These are phyloP conservation scores for Triticum urartu DNA, from an alignment of 176 grass and related monocot genomes.

Conservation along the genomic window DNA sequence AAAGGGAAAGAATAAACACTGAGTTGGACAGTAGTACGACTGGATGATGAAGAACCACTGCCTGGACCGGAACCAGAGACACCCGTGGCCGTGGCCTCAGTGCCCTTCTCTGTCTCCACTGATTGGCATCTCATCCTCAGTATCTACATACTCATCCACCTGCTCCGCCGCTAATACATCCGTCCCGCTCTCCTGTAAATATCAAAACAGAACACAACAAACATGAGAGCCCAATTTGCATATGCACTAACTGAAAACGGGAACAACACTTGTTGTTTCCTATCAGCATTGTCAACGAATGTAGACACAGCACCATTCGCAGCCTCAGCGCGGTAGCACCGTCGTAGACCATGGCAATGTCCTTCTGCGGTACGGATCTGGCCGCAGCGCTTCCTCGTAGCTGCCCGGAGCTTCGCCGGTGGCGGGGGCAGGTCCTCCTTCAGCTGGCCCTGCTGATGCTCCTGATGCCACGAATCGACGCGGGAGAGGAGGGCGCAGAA, in stretches of 20 bases:
- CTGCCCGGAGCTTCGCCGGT: background rate
- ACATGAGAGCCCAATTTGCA: background rate
- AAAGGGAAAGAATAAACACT: background rate
- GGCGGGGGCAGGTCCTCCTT: background rate
- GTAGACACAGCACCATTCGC: slow-evolving; percentile 13
- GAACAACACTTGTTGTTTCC: background rate
- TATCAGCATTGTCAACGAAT: no score
- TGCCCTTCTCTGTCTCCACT: slow-evolving; percentile 72
- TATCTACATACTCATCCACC: slow-evolving; percentile 82
- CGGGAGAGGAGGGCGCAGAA: slow-evolving; percentile 53
- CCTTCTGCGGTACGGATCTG: slow-evolving; percentile 45
- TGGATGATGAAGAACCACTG: slow-evolving; percentile 67
- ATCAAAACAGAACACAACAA: background rate
- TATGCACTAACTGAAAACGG: background rate
- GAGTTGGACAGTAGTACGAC: slow-evolving; percentile 40
- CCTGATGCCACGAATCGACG: slow-evolving; percentile 55
- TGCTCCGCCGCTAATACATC: background rate
- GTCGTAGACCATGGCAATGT: slow-evolving; percentile 1
- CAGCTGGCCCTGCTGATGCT: background rate
- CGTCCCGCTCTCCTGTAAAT: slow-evolving; percentile 29
- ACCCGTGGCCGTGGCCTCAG: slow-evolving; percentile 23
- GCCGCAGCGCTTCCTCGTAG: slow-evolving; percentile 59
- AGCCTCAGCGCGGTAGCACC: background rate
- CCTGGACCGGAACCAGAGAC: slow-evolving; percentile 43
- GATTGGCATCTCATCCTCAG: slow-evolving; percentile 78